These are phyloP conservation scores for Amphibolis antarctica DNA, from an alignment of 106 monocot species.

Conservation along the genomic window DNA sequence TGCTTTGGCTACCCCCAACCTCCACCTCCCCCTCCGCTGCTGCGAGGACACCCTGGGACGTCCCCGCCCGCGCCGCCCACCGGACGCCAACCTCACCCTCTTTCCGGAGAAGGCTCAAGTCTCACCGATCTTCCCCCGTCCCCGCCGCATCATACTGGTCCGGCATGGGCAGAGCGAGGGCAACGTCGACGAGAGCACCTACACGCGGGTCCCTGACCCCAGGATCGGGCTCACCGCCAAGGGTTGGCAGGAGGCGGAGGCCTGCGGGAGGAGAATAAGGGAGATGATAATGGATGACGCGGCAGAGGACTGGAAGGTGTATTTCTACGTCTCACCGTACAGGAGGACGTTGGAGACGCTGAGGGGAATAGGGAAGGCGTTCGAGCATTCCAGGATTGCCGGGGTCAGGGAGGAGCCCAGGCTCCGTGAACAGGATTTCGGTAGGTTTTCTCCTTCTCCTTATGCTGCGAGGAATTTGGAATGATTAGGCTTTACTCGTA, in stretches of 20 bases:
- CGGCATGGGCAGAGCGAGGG: constrained; percentile 96
- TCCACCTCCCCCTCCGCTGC: constrained; percentile 16
- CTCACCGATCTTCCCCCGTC: constrained; percentile 28
- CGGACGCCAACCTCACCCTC: constrained; percentile 1
- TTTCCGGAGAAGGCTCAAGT: constrained; percentile 24
- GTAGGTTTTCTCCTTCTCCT: constrained; percentile 13
- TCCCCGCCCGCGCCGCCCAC: constrained; percentile 3
- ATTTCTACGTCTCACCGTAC: constrained; percentile 94
- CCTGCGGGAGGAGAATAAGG: constrained; percentile 42
- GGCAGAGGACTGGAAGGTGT: constrained; percentile 76
- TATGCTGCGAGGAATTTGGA: background rate
- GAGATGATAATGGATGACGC: constrained; percentile 27
- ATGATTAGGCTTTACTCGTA: no score
- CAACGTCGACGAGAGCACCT: constrained; percentile 73
- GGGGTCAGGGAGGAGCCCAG: constrained; percentile 92
- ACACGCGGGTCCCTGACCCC: constrained; percentile 86
- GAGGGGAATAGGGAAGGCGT: constrained; percentile 58
- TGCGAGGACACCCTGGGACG: constrained; percentile 35
- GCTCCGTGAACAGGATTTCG: constrained; percentile 90
- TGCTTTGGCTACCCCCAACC: background rate
- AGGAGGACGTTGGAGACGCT: constrained; percentile 73
- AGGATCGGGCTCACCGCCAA: constrained; percentile 52
- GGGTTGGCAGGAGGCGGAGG: constrained; percentile 62
- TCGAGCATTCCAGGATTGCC: constrained; percentile 50
- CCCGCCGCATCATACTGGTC: constrained; percentile 78